Conservation (phyloP, 805 yeast species). For the Kluyveromyces nonfermentans region DNA sequence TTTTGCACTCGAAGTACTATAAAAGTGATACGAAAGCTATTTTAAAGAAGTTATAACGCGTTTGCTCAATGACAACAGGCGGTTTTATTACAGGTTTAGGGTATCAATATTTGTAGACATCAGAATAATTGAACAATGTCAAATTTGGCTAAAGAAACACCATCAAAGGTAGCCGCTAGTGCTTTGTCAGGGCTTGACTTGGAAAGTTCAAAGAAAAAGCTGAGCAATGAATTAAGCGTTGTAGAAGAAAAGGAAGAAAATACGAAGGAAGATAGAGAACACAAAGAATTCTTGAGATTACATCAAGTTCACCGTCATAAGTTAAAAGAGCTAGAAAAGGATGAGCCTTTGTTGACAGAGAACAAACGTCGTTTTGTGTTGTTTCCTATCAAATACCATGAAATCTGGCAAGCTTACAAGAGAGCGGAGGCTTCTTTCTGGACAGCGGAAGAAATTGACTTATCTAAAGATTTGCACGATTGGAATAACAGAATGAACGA, state of each 20-base stretch:
- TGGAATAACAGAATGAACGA: slow-evolving; percentile 87
- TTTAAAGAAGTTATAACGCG: neutral
- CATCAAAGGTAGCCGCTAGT: slow-evolving; percentile 54
- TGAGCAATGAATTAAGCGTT: slow-evolving; percentile 36
- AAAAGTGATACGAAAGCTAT: neutral
- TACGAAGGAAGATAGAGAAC: slow-evolving; percentile 32
- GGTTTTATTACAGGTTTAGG: neutral
- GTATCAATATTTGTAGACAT: neutral
- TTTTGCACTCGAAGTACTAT: neutral
- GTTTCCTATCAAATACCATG: slow-evolving; percentile 94
- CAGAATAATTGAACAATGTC: slow-evolving; percentile 8
- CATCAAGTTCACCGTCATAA: slow-evolving; percentile 66
- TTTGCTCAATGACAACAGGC: neutral
- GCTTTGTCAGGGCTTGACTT: slow-evolving; percentile 47
- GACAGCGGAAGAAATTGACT: slow-evolving; percentile 98
- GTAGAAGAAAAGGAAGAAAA: slow-evolving; percentile 18
- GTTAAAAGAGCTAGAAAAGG: slow-evolving; percentile 67
- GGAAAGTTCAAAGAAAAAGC: slow-evolving; percentile 33
- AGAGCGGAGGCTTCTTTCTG: slow-evolving; percentile 99
- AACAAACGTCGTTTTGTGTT: slow-evolving; percentile 84
- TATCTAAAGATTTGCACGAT: slow-evolving; percentile 82
- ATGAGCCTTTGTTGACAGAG: slow-evolving; percentile 81
- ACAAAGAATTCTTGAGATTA: slow-evolving; percentile 45
- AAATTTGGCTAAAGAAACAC: slow-evolving; percentile 51
- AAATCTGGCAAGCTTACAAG: slow-evolving; percentile 97